Conservation (phyloP, 2,329 filamentous ascomycete genomes). For the Penicillium sp. region DNA sequence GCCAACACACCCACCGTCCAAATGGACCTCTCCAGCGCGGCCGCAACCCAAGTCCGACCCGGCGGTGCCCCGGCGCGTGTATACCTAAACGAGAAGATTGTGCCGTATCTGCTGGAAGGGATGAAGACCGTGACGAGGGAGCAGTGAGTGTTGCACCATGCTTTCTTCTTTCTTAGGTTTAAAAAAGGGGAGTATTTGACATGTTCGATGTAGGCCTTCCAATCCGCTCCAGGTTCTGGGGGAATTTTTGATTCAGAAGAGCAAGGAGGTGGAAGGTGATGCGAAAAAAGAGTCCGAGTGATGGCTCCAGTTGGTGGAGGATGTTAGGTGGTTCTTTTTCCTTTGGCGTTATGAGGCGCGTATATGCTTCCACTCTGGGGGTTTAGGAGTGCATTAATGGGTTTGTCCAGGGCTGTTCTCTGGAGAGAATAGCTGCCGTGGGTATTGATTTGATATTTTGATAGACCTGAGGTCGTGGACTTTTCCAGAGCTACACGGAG, state of each 20-base stretch:
- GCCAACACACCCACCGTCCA: conserved; percentile 26
- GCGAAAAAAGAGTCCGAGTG: conserved; percentile 25
- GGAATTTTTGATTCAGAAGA: conserved; percentile 69
- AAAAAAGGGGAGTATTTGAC: not conserved
- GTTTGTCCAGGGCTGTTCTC: not conserved
- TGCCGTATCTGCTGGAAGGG: conserved; percentile 67
- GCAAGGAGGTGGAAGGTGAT: conserved; percentile 62
- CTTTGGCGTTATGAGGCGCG: not conserved
- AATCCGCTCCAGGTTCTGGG: conserved; percentile 70
- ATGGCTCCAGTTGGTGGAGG: not conserved
- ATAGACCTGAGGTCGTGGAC: not conserved
- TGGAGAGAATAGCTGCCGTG: not conserved
- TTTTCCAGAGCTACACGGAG: not conserved
- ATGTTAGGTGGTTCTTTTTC: not conserved
- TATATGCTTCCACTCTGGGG: not conserved
- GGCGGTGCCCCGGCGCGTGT: conserved; percentile 70
- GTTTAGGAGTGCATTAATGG: not conserved
- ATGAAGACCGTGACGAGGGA: conserved; percentile 73
- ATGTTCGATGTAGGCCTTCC: conserved; percentile 53
- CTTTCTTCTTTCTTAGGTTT: not conserved
- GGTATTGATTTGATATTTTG: not conserved
- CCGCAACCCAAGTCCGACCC: conserved; percentile 56
- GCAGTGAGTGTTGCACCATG: conserved; percentile 55
- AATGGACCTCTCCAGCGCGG: conserved; percentile 47
- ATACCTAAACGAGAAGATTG: conserved; percentile 72